phyloP scores from a whole-genome alignment of 2,329 filamentous ascomycete genomes.

The Westerdykella ornata region DNA sequence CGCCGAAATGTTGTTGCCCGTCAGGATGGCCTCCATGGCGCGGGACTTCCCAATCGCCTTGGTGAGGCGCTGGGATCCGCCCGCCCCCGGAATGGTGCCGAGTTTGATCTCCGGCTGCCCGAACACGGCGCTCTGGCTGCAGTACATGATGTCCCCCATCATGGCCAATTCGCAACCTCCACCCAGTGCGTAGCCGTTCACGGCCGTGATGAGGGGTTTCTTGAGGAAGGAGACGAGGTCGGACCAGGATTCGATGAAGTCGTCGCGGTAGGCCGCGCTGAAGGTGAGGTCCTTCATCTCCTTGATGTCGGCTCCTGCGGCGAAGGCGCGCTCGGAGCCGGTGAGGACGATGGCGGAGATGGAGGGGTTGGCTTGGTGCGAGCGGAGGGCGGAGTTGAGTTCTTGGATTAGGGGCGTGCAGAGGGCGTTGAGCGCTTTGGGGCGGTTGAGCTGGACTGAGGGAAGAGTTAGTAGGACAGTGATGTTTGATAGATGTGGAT shows the following conservation, averaged over 20 bases:
- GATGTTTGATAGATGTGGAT: background rate
- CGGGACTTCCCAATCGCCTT: conserved; percentile 49
- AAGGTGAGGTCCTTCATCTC: conserved; percentile 96
- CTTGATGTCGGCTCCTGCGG: conserved; percentile 91
- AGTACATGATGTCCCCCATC: conserved; percentile 96
- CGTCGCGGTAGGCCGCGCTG: conserved; percentile 73
- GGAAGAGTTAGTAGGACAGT: conserved; percentile 8
- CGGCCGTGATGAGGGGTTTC: conserved; percentile 89
- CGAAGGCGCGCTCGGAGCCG: conserved; percentile 74
- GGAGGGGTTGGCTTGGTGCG: conserved; percentile 27
- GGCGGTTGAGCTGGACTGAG: conserved; percentile 83
- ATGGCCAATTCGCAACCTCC: conserved; percentile 95
- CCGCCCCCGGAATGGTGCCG: conserved; percentile 84
- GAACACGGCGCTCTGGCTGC: conserved; percentile 77
- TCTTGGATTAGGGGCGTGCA: conserved; percentile 85
- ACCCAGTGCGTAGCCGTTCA: conserved; percentile 89
- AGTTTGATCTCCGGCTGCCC: conserved; percentile 97
- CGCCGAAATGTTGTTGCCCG: conserved; percentile 65
- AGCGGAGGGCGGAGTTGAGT: conserved; percentile 47
- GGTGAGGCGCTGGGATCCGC: conserved; percentile 83
- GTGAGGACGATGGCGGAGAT: conserved; percentile 58
- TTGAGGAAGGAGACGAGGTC: conserved; percentile 75
- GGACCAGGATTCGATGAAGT: conserved; percentile 96
- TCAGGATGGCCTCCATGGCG: conserved; percentile 45
- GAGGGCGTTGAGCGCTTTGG: conserved; percentile 91